phyloP scores from a whole-genome alignment of 2,329 filamentous ascomycete genomes.

The Diplocarpon rosae region DNA sequence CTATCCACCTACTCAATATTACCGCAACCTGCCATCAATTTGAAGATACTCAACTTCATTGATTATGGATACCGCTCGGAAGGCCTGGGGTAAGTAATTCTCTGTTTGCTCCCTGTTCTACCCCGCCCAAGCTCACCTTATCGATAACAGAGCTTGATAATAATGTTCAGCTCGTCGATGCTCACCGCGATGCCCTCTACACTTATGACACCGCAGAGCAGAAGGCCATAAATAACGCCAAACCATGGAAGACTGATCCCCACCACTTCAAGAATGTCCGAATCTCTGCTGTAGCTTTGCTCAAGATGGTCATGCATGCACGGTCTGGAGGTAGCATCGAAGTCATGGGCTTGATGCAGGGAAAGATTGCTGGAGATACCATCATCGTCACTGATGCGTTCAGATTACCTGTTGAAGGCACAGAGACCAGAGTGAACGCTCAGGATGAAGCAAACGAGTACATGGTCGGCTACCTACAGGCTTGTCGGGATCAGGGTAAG shows the following conservation, averaged over 20 bases:
- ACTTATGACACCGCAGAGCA: conserved; percentile 62
- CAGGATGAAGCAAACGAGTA: conserved; percentile 96
- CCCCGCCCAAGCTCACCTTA: conserved; percentile 18
- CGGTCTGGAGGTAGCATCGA: conserved; percentile 87
- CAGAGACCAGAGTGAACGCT: conserved; percentile 95
- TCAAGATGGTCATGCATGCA: conserved; percentile 99
- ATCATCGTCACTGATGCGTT: conserved; percentile 94
- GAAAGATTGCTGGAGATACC: conserved; percentile 73
- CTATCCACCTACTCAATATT: too few species aligned
- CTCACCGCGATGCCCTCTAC: conserved; percentile 84
- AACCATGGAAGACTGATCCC: conserved; percentile 69
- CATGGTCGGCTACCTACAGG: conserved; percentile 74
- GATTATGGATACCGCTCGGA: conserved; percentile 44
- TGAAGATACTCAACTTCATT: neutral
- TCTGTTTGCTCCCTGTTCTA: conserved; percentile 6
- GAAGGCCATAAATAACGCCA: conserved; percentile 49
- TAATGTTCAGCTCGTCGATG: conserved; percentile 71
- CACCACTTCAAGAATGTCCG: conserved; percentile 89
- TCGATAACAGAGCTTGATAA: conserved; percentile 69
- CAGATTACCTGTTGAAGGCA: conserved; percentile 88
- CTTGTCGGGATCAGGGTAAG: conserved; percentile 64
- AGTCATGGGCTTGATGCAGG: conserved; percentile 97
- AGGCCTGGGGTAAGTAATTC: conserved; percentile 45
- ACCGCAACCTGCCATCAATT: too few species aligned
- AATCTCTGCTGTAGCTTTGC: conserved; percentile 83